Evolutionary conservation across 2,329 filamentous ascomycete genomes (phyloP).

Genomic region (Fusarium sp.): DNA sequence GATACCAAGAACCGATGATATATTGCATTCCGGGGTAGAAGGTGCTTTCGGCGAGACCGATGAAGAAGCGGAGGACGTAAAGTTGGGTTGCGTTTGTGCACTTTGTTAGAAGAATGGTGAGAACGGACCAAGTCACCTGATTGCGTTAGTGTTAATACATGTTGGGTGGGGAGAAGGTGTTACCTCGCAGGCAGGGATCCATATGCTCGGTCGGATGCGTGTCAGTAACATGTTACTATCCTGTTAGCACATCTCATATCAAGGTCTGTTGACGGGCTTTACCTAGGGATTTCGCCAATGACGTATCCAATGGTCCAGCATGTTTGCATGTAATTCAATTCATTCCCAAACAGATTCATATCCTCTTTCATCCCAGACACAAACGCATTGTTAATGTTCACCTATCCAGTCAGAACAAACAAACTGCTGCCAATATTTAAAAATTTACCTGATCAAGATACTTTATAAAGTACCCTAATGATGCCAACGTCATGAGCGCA

Average conservation of each 20-base stretch:
- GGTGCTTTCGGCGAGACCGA: conserved; percentile 54
- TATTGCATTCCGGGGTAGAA: conserved; percentile 55
- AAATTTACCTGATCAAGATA: conserved; percentile 50
- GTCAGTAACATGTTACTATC: conserved; percentile 51
- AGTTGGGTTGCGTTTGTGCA: conserved; percentile 51
- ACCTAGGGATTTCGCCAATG: conserved; percentile 55
- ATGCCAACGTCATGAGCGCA: conserved; percentile 52
- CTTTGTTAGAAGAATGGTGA: conserved; percentile 44
- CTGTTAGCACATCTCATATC: not conserved
- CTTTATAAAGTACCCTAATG: conserved; percentile 54
- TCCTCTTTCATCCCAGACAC: conserved; percentile 63
- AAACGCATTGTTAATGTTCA: conserved; percentile 44
- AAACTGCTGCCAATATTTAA: fast-evolving
- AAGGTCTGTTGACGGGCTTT: fast-evolving
- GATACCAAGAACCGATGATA: conserved; percentile 58
- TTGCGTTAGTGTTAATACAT: too few species aligned
- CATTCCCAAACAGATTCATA: conserved; percentile 55
- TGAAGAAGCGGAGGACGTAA: conserved; percentile 56
- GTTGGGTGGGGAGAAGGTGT: too few species aligned
- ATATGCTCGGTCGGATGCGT: conserved; percentile 53
- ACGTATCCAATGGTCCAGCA: conserved; percentile 71
- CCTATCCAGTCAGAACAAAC: not conserved
- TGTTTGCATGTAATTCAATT: conserved; percentile 63
- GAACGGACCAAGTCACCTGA: conserved; percentile 47
- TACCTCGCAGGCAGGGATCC: conserved; percentile 53